Conservation (phyloP, 495 filamentous ascomycete species). For the Podospora conica region DNA sequence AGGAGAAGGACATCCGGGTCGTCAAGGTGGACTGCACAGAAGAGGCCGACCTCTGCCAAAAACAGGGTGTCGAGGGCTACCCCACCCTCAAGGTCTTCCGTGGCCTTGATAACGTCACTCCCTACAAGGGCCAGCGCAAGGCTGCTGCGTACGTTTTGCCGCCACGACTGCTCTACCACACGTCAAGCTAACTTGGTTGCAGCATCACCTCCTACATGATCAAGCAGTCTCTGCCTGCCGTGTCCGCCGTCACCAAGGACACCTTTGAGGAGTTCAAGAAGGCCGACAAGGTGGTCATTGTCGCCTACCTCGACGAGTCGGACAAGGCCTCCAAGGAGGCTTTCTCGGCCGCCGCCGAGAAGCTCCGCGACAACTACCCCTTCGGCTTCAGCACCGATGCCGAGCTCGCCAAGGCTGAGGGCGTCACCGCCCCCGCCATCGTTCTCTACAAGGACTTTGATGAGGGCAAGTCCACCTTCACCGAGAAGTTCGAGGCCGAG, state of each 20-base stretch:
- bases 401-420: constrained; percentile 80
- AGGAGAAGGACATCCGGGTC: constrained; percentile 88
- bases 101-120: constrained; percentile 70
- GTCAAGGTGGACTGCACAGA: constrained; percentile 97
- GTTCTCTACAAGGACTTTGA: constrained; percentile 98
- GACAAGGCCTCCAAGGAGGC: constrained; percentile 81
- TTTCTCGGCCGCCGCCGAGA: constrained; percentile 74
- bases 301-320: constrained; percentile 77
- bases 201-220: constrained; percentile 98
- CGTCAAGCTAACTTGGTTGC: neutral
- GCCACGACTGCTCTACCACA: constrained; percentile 25
- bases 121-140: constrained; percentile 88
- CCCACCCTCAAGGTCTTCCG: constrained; percentile 99
- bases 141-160: constrained; percentile 65
- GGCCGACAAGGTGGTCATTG: constrained; percentile 89
- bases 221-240: constrained; percentile 93
- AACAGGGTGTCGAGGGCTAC: constrained; percentile 90
- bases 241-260: constrained; percentile 71
- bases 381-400: constrained; percentile 83
- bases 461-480: constrained; percentile 84
- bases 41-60: constrained; percentile 84
- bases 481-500: constrained; percentile 70
- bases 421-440: constrained; percentile 75
- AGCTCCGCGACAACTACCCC: constrained; percentile 81
- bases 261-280: constrained; percentile 94